These are phyloP conservation scores for Chimonanthus praecox DNA, from an alignment of 164 flowering plant genomes.

Conservation along the genomic window DNA sequence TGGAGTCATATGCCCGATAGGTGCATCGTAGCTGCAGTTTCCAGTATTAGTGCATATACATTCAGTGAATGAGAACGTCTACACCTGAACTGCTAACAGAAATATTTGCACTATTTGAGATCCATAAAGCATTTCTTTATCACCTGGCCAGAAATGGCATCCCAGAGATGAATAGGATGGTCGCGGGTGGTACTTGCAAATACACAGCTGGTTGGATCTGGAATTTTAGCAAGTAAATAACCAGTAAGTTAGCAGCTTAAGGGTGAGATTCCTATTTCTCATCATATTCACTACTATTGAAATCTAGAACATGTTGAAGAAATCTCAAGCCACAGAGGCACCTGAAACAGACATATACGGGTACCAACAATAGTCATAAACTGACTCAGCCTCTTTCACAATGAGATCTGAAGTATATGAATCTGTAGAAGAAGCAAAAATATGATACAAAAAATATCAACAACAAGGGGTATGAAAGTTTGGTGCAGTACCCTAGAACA, in stretches of 20 bases:
- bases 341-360: conserved; percentile 95
- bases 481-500: neutral
- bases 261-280: neutral
- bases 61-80: neutral
- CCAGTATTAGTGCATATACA: neutral
- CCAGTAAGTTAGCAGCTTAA: conserved; percentile 10
- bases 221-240: conserved; percentile 15
- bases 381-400: conserved; percentile 78
- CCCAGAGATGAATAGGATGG: conserved; percentile 99
- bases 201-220: conserved; percentile 82
- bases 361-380: conserved; percentile 96
- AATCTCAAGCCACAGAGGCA: conserved; percentile 14
- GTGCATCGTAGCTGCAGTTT: conserved; percentile 87
- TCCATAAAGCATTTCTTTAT: conserved; percentile 2
- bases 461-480: neutral
- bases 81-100: neutral
- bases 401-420: conserved; percentile 60
- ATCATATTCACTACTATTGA: neutral
- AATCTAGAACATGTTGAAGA: neutral
- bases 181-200: conserved; percentile 92
- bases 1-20: conserved; percentile 89
- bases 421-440: conserved; percentile 42
- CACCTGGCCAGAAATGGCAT: conserved; percentile 86
- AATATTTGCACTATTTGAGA: neutral
- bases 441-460: neutral